Evolutionary conservation across 225 moss, liverwort and hornwort species (phyloP).

Genomic region (Lunularia cruciata): DNA sequence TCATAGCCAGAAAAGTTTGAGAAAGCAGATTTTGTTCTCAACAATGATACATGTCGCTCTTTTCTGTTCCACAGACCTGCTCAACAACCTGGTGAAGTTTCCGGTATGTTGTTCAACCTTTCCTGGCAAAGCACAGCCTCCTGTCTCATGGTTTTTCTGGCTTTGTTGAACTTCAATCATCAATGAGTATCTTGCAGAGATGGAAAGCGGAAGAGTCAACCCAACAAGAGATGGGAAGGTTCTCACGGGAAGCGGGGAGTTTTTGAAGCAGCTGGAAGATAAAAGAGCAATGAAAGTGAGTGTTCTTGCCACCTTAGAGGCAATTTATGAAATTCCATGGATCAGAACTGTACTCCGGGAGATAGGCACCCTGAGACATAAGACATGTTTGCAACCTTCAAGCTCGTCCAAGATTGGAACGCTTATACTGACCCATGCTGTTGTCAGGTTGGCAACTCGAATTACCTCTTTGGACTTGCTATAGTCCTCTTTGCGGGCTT

Average conservation of each 20-base stretch:
- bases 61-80: conserved; percentile 16
- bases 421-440: too few relatives aligned
- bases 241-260: conserved; percentile 68
- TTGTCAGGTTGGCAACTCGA: conserved; percentile 55
- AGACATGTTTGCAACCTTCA: too few relatives aligned
- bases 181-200: neutral
- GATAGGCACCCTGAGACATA: too few relatives aligned
- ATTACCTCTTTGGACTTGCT: conserved; percentile 61
- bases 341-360: too few relatives aligned
- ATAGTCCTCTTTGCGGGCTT: conserved; percentile 77
- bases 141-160: too few relatives aligned
- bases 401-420: too few relatives aligned
- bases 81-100: neutral
- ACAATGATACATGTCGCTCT: neutral
- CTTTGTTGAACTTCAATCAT: too few relatives aligned
- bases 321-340: too few relatives aligned
- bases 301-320: too few relatives aligned
- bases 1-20: too few relatives aligned
- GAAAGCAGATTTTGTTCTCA: too few relatives aligned
- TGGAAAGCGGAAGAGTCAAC: conserved; percentile 2
- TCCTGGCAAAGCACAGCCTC: too few relatives aligned
- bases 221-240: neutral
- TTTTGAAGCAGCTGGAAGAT: conserved; percentile 57
- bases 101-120: conserved; percentile 4
- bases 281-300: conserved; percentile 76